phyloP scores from a whole-genome alignment of 768 basidiomycete genomes.

The Hygrocybe coccinea region DNA sequence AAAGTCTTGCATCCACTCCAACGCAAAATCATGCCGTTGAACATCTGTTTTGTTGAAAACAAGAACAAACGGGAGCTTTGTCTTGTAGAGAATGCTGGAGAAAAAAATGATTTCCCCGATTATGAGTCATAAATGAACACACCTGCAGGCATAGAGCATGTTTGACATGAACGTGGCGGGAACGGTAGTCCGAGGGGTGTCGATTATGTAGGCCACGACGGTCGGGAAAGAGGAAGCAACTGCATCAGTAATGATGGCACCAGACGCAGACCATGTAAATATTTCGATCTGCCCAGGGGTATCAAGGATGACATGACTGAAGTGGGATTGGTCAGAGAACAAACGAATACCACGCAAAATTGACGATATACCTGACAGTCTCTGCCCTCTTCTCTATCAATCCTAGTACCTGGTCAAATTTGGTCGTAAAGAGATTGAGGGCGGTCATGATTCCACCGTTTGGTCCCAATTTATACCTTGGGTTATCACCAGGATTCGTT shows the following conservation, averaged over 20 bases:
- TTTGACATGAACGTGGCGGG: conserved; percentile 99
- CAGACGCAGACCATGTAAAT: conserved; percentile 99
- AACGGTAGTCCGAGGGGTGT: conserved; percentile 89
- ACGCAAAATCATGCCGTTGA: conserved; percentile 80
- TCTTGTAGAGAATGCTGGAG: conserved; percentile 91
- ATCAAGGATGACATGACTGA: conserved; percentile 89
- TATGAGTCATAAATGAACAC: conserved; percentile 17
- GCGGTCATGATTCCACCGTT: conserved; percentile 98
- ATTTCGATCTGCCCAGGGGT: conserved; percentile 99
- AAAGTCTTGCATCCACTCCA: conserved; percentile 99
- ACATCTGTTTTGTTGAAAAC: conserved; percentile 99
- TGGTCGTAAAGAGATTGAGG: conserved; percentile 96
- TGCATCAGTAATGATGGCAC: conserved; percentile 97
- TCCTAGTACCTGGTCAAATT: conserved; percentile 93
- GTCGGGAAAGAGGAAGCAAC: conserved; percentile 90
- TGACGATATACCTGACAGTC: conserved; percentile 68
- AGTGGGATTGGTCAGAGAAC: conserved; percentile 7
- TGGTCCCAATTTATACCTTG: conserved; percentile 94
- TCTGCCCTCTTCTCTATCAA: conserved; percentile 89
- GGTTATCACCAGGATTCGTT: conserved; percentile 4
- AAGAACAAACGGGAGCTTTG: conserved; percentile 91
- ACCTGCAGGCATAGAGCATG: conserved; percentile 99
- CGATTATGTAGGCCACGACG: conserved; percentile 94
- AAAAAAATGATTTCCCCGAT: background rate
- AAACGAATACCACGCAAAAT: background rate